A percentile compares a stretch with the other conserved stretches of the same genome.
These are phyloP conservation scores for Fusarium sp. DNA, from an alignment of 2,329 filamentous ascomycete species.

Conservation along the genomic window DNA sequence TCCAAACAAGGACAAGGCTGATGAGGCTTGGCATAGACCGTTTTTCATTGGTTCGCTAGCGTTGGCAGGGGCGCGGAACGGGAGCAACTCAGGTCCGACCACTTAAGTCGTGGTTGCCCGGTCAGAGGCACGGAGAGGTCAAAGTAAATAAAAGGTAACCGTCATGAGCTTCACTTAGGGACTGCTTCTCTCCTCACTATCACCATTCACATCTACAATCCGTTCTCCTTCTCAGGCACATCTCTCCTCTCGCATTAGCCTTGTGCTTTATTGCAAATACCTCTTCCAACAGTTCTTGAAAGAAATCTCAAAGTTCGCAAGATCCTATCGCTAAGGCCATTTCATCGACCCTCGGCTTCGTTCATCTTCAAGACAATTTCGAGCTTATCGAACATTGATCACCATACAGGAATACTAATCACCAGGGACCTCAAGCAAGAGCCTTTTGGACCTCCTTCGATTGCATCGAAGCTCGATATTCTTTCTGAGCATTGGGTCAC, in stretches of 20 bases:
- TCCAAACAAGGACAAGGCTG: constrained; percentile 29
- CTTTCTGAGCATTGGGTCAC: constrained; percentile 62
- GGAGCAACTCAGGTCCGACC: constrained; percentile 38
- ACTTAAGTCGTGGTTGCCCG: constrained; percentile 52
- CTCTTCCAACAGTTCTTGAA: constrained; percentile 44
- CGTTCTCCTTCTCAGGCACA: constrained; percentile 29
- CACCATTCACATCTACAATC: constrained; percentile 41
- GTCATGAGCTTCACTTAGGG: constrained; percentile 34
- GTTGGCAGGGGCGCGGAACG: constrained; percentile 38
- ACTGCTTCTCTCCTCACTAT: constrained; percentile 45
- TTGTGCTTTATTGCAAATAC: constrained; percentile 45
- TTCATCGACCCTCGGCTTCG: constrained; percentile 63
- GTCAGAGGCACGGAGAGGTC: constrained; percentile 53
- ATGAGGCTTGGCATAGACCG: constrained; percentile 1
- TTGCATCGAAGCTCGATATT: constrained; percentile 56
- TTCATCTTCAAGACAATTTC: constrained; percentile 60
- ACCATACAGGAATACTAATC: constrained; percentile 61
- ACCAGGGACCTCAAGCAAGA: constrained; percentile 71
- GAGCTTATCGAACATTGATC: constrained; percentile 63
- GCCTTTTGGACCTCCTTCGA: constrained; percentile 70
- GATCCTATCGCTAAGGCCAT: constrained; percentile 64
- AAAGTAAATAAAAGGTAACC: constrained; percentile 63
- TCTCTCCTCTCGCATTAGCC: constrained; percentile 28
- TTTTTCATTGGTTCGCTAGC: constrained; percentile 35
- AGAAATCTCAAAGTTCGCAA: constrained; percentile 57